Base-by-base conservation (phyloP, 2,329 filamentous ascomycete genomes). In the Cordyceps cicadae region DNA sequence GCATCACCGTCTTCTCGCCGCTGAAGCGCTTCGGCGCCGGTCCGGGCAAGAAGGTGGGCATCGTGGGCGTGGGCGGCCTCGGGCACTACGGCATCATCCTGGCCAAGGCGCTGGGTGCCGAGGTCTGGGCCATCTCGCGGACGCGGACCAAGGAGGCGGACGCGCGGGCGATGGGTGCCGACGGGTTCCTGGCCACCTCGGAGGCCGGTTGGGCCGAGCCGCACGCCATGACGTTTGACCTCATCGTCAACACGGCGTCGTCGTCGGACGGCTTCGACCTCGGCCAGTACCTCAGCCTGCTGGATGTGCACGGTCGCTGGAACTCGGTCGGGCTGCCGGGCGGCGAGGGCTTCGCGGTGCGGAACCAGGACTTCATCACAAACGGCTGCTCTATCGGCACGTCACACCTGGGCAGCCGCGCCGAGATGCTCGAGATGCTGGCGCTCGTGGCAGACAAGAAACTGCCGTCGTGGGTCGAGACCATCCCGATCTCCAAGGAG, bases 261-360 rank as follows among this genome's bases (percentile, higher is more conserved):
- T 85, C 81, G 41, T 87, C 83, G 56, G 82, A 86, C 56, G 81
- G 79, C 53, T 90, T 90, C 75, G 83, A 90, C 69, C 76, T 90
- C 37, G 74, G 75, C 57, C 81, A 87, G 64, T 95, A 94, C 77
- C 83, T 95, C 68, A 84, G 82, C 63, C 82, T 92, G 68, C 82
- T 95, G 71, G 91, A 93, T 74, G 86, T 93, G 61, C 89, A 92
- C 76, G 89, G 88, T 62, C 83, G 81, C 70, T 94, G 89, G 84
- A 84, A 93, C 72, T 89, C 83, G 68, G 88, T 93, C 59, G 90
- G 89, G 48, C 79, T 94, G 69, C 90, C 90, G 3, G 89, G 92
- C 70, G 87, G 90, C 63, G 85, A 87, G 50, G 84, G 90, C 12
- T 84, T 89, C 61, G 75, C 79, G 59, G 80, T 94, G 66, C 86